Evolutionary conservation across 169 alveolate species (phyloP).

Genomic region (Nephromyces sp.): DNA sequence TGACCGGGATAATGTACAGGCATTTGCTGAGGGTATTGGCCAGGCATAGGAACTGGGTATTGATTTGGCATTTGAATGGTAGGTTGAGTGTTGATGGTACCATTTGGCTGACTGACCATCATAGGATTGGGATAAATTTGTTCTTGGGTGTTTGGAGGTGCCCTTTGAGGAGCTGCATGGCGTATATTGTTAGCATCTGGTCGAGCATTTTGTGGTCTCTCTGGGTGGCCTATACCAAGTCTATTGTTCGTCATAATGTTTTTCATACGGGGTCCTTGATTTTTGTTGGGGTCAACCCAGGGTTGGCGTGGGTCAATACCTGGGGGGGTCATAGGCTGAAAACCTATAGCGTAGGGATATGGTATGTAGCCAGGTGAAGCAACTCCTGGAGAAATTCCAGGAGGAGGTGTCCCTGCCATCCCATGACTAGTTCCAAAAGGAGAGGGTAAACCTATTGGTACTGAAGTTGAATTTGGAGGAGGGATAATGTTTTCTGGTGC

Average conservation of each 20-base stretch:
- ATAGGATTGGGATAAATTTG: too few species aligned
- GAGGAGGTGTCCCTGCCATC: neutral
- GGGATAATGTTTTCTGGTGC: neutral
- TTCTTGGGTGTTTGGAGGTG: too few species aligned
- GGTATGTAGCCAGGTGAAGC: neutral
- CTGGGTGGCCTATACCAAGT: neutral
- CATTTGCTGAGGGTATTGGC: too few species aligned
- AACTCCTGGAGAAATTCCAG: neutral
- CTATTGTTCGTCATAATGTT: neutral
- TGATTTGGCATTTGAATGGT: too few species aligned
- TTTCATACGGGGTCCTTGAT: neutral
- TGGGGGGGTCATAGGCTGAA: neutral
- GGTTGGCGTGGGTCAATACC: neutral
- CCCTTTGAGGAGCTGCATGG: too few species aligned
- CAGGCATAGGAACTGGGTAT: too few species aligned
- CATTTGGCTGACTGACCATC: too few species aligned
- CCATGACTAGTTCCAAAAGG: neutral
- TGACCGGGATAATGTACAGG: too few species aligned
- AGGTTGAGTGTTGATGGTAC: too few species aligned
- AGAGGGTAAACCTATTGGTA: too few species aligned
- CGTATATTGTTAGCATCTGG: too few species aligned
- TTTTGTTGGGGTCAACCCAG: neutral
- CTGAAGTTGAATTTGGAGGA: neutral
- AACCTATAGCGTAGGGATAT: neutral
- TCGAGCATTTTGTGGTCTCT: too few species aligned